Evolutionary conservation across 345 rosid species (phyloP).

Genomic region (Rubroshorea leprosula): DNA sequence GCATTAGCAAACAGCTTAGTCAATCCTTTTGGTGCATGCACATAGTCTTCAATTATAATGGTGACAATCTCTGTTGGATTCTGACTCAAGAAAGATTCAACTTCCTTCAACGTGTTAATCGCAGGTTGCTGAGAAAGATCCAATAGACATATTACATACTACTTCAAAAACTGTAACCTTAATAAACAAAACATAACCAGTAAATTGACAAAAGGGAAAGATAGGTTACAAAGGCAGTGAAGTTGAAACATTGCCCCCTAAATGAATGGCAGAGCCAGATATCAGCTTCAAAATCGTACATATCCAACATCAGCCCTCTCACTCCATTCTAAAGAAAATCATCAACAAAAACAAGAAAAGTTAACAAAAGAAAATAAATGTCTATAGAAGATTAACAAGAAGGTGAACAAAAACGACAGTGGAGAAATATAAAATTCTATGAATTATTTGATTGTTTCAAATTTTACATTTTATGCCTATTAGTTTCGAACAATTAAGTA

Average conservation of each 20-base stretch:
- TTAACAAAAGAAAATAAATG: neutral
- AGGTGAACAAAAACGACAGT: too few species aligned
- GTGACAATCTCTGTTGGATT: constrained; percentile 82
- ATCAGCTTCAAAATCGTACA: constrained; percentile 82
- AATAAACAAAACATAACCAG: constrained; percentile 3
- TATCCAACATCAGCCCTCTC: constrained; percentile 94
- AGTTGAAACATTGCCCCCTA: constrained; percentile 86
- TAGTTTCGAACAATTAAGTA: too few species aligned
- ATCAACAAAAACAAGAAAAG: constrained; percentile 13
- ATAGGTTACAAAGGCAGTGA: constrained; percentile 86
- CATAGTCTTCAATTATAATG: constrained; percentile 90
- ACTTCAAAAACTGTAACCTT: neutral
- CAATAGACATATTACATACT: constrained; percentile 13
- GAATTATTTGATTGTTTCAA: too few species aligned
- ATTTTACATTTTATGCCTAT: too few species aligned
- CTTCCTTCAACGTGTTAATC: constrained; percentile 74
- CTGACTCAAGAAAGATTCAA: constrained; percentile 73
- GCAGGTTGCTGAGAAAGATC: constrained; percentile 75
- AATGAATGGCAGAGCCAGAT: constrained; percentile 98
- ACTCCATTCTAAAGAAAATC: constrained; percentile 72
- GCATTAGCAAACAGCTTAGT: constrained; percentile 61
- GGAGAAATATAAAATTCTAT: too few species aligned
- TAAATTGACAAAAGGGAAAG: constrained; percentile 14
- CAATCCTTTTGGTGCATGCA: constrained; percentile 82
- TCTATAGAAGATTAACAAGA: too few species aligned